These are phyloP conservation scores for Pinus taeda DNA, from an alignment of 75 land plant species.

Conservation along the genomic window DNA sequence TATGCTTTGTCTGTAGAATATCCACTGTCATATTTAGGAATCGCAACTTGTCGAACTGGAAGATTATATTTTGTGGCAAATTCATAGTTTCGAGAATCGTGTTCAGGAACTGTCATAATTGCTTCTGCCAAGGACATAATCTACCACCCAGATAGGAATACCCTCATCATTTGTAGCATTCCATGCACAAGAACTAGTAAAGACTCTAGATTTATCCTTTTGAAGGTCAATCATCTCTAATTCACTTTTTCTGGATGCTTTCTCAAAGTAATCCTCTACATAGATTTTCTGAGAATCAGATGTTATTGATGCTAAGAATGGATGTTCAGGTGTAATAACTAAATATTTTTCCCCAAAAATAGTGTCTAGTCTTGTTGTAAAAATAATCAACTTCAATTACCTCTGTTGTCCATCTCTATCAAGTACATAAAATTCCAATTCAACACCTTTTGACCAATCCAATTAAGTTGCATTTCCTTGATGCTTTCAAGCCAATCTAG, in stretches of 20 bases:
- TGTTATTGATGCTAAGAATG: too few species aligned
- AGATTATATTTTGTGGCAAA: slow-evolving; percentile 75
- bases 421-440: slow-evolving; percentile 61
- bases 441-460: slow-evolving; percentile 97
- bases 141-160: too few species aligned
- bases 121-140: too few species aligned
- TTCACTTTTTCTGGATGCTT: slow-evolving; percentile 95
- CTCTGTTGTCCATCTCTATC: slow-evolving; percentile 40
- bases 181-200: too few species aligned
- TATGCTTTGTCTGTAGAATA: slow-evolving; percentile 43
- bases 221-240: slow-evolving; percentile 94
- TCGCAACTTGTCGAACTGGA: slow-evolving; percentile 58
- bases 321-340: too few species aligned
- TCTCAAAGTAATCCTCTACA: slow-evolving; percentile 77
- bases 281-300: slow-evolving; percentile 35
- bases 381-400: too few species aligned
- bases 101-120: too few species aligned
- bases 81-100: slow-evolving; percentile 84
- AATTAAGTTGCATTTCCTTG: slow-evolving; percentile 97
- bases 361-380: too few species aligned
- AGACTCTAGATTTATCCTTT: slow-evolving; percentile 91
- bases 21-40: slow-evolving; percentile 27
- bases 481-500: too few species aligned
- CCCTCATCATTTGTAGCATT: slow-evolving; percentile 88
- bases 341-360: too few species aligned